Evolutionary conservation across 495 filamentous ascomycete species (phyloP), one percentile per base, ranked within the genome.

Genomic region (Massariosphaeria phaeospora): DNA sequence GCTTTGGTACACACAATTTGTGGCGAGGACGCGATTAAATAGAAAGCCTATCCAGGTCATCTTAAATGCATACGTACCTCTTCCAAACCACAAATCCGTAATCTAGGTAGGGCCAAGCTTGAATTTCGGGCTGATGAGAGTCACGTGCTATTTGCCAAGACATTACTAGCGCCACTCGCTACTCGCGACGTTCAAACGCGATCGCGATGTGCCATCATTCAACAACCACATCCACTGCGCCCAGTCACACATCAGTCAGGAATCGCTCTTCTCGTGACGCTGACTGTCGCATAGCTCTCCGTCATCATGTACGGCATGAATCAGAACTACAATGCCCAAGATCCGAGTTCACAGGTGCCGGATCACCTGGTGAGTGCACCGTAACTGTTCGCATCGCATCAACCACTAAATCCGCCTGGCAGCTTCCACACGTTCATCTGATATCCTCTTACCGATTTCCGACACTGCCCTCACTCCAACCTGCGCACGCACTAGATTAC

Each of bases 351-450:
- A 15, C 36, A 41, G 13, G 54, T 57, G 13, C 47, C 45, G 12
- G 7, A 5, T 20, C 34, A 49, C 4, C 6, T 57, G 8, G 54
- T 57, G 38, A 27, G 54, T 35, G n/a, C 12, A 15, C 15, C 18
- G 20, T 12, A 20, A 3, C 23, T 29, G 7, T 26, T 20, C 21
- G 12, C 13, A 23, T 27, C 24, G 44, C n/a, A 51, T 35, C 1
- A 47, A 25, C 12, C 13, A 54, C 63, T 71, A 44, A 70, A n/a
- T n/a, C n/a, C n/a, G n/a, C 57, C 13, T 44, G 9, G 15, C 59
- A 91, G 88, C 79, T 93, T 65, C 84, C 84, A 11, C 90, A 96
- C 70, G 83, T 95, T 63, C 90, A 96, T 63, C 78, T 95, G 30
- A 71, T 95, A 12, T 94, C 88, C 43, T 82, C 81, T 21, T 82